Percentiles rank a stretch among this genome's conserved stretches.
Evolutionary conservation across 2,329 filamentous ascomycete species (phyloP).

Genomic region (Colletotrichum agaves): DNA sequence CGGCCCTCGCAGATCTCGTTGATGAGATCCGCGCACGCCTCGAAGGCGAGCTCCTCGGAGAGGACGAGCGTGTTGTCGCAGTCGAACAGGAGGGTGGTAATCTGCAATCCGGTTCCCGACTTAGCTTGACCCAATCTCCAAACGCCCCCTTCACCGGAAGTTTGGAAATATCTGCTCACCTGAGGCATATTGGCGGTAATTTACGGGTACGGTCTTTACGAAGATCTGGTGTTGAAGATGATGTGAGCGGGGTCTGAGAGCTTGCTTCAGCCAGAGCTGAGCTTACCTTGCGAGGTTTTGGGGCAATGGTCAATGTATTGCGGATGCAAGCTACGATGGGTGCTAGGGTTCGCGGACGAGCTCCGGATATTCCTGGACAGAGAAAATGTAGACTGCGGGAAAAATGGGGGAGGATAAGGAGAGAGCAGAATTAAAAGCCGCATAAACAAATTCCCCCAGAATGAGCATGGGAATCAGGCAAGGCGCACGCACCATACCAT

Average conservation of each 20-base stretch:
- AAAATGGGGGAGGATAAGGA: background rate
- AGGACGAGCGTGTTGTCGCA: slow-evolving; percentile 93
- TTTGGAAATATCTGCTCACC: slow-evolving; percentile 40
- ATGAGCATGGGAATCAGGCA: background rate
- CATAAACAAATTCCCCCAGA: slow-evolving; percentile 1
- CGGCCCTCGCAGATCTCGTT: slow-evolving; percentile 83
- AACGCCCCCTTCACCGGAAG: no score
- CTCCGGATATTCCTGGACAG: background rate
- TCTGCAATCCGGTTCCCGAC: slow-evolving; percentile 50
- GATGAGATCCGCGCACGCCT: slow-evolving; percentile 88
- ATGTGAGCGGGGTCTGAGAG: slow-evolving; percentile 2
- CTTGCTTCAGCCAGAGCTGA: background rate
- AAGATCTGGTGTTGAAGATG: background rate
- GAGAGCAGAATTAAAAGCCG: background rate
- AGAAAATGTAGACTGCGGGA: background rate
- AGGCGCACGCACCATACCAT: no score
- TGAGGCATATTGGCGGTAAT: slow-evolving; percentile 47
- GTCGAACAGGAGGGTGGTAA: slow-evolving; percentile 80
- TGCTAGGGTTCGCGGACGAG: no score
- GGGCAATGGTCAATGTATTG: slow-evolving; percentile 15
- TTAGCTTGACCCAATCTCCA: background rate
- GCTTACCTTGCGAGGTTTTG: slow-evolving; percentile 23
- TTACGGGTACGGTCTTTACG: background rate
- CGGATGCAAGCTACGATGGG: background rate
- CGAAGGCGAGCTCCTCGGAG: slow-evolving; percentile 90